Evolutionary conservation across 2,329 filamentous ascomycete species (phyloP).

Genomic region (Hypomyces perniciosus): DNA sequence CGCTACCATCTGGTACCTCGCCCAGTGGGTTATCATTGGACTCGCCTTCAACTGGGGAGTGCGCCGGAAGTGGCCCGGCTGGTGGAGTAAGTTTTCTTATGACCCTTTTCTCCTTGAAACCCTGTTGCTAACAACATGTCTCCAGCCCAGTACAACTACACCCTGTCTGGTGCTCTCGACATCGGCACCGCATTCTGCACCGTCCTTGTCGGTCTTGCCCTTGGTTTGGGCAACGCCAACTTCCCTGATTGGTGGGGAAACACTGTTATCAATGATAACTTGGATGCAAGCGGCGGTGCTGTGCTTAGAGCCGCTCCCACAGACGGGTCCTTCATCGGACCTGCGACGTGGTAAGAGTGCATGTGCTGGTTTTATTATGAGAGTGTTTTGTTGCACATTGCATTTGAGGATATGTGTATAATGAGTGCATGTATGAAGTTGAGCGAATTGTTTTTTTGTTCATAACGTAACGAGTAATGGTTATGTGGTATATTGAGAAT

Average conservation of each 20-base stretch:
- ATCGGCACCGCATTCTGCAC: constrained; percentile 54
- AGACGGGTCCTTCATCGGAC: constrained; percentile 3
- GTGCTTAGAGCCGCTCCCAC: constrained; percentile 13
- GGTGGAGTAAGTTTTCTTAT: constrained; percentile 42
- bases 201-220: constrained; percentile 43
- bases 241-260: constrained; percentile 47
- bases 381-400: not conserved
- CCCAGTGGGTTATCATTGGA: constrained; percentile 50
- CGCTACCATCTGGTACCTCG: constrained; percentile 50
- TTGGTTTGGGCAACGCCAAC: constrained; percentile 38
- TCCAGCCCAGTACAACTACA: constrained; percentile 46
- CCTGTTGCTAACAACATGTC: not conserved
- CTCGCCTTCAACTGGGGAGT: constrained; percentile 50
- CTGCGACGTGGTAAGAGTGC: constrained; percentile 1
- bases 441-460: not conserved
- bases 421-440: not conserved
- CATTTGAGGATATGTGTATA: not conserved
- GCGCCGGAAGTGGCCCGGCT: constrained; percentile 43
- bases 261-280: constrained; percentile 21
- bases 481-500: not conserved
- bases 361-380: not conserved
- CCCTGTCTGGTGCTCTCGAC: constrained; percentile 52
- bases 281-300: constrained; percentile 24
- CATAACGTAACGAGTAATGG: constrained; percentile 1
- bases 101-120: not conserved